Base-by-base conservation (phyloP, 768 basidiomycete species). In the Cystobasidium tubakii region DNA sequence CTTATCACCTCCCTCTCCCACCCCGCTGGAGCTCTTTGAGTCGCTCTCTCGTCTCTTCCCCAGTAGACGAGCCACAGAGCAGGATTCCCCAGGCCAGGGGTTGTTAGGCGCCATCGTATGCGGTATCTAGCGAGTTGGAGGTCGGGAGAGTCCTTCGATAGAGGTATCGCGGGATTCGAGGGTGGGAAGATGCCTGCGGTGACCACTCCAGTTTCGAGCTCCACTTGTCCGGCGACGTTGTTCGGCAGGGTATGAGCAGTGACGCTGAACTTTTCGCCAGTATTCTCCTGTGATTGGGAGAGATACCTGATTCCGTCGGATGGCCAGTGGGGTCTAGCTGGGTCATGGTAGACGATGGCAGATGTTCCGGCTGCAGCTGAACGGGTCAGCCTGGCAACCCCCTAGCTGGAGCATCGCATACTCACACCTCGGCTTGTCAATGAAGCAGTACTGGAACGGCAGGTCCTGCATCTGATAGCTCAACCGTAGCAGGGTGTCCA, bases 361-460 rank as follows among this genome's bases (percentile, higher is more conserved):
- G 73, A 74, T 12, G 78, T 75, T 9, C 78, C 78, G 31, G 74
- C 77, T 78, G 73, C 1, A 23, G 3, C n/a, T 1, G 53, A 19
- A 31, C 67, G 9, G 42, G 54, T 21, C 23, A 36, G n/a, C 71
- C 1, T 0, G 29, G 42, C 73, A 36, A 6, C 34, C 36, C 6
- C 6, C 29, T 6, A 73, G 27, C n/a, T 23, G 13, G 21, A 34
- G 17, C 62, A 62, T 42, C 66, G n/a, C n/a, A n/a, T n/a, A 42
- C 17, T 42, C 4, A 77, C 78, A 75, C 55, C 75, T 69, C 12
- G 78, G 78, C n/a, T 77, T 62, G 55, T 78, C 78, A 7, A 78
- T 42, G 44, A 57, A 50, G 21, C 74, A 60, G 62, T 70, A 76
- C 9, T 25, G 31, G 66, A 78, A 78, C 0, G 65, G 57, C 21